A percentile compares a stretch with the other conserved stretches of the same genome.
These are phyloP conservation scores for Quercus wislizeni DNA, from an alignment of 306 rosid species.

Conservation along the genomic window DNA sequence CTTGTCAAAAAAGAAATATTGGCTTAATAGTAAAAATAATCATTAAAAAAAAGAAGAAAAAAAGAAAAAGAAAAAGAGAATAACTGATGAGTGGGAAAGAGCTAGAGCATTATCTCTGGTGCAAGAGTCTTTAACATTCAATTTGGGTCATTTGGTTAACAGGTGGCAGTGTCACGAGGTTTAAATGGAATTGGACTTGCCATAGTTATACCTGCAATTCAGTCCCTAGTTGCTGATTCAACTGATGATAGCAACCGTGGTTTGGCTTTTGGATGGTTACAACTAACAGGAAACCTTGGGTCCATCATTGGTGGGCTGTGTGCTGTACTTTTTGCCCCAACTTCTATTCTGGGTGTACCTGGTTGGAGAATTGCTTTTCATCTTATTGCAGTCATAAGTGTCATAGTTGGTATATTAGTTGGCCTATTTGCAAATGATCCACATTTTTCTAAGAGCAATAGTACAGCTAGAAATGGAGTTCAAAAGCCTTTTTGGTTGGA, in stretches of 20 bases:
- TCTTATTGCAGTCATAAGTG: constrained; percentile 65
- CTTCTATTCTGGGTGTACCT: constrained; percentile 56
- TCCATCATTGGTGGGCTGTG: constrained; percentile 68
- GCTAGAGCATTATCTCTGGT: neutral
- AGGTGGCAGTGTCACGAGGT: constrained; percentile 88
- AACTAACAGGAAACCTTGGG: constrained; percentile 60
- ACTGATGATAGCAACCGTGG: constrained; percentile 72
- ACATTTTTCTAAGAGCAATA: constrained; percentile 31
- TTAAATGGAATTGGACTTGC: constrained; percentile 90
- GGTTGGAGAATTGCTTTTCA: constrained; percentile 94
- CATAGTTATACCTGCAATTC: constrained; percentile 73
- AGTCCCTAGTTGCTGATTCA: constrained; percentile 76
- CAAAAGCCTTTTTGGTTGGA: constrained; percentile 38
- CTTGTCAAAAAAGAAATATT: no score
- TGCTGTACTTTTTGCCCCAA: constrained; percentile 66
- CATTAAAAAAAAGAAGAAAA: no score
- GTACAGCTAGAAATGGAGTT: constrained; percentile 8
- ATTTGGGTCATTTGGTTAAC: constrained; percentile 1
- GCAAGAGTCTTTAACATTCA: neutral
- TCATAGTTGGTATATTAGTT: constrained; percentile 56
- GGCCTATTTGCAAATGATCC: constrained; percentile 70
- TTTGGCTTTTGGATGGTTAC: constrained; percentile 77
- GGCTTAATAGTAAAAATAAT: no score
- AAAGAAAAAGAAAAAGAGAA: no score
- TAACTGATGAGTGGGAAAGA: no score